Evolutionary conservation across 2,329 filamentous ascomycete genomes (phyloP).

Genomic region (Talaromyces albobiverticillius): DNA sequence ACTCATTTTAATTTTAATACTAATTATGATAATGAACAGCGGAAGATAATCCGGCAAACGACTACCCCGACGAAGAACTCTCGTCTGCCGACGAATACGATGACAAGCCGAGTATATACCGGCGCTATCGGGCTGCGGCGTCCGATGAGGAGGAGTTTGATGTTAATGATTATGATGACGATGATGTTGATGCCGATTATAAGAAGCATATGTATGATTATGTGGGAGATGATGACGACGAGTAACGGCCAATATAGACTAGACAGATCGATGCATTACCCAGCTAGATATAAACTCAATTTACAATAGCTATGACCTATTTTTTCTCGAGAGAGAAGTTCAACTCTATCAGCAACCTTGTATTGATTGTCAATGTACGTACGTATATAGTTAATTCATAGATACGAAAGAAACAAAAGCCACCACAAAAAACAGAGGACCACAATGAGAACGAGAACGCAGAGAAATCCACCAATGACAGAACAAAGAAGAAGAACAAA

Average conservation of each 20-base stretch:
- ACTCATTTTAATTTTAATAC: no score
- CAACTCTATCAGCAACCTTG: no score
- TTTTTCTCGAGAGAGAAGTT: no score
- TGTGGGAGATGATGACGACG: constrained; percentile 15
- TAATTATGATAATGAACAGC: constrained; percentile 28
- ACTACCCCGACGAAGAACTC: constrained; percentile 51
- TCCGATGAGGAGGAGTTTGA: constrained; percentile 48
- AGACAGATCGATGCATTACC: no score
- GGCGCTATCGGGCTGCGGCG: constrained; percentile 35
- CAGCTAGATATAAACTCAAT: no score
- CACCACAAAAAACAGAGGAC: background rate
- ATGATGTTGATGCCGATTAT: constrained; percentile 22
- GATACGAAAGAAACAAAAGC: background rate
- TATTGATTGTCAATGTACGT: no score
- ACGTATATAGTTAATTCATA: no score
- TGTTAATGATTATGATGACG: constrained; percentile 33
- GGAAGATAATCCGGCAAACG: constrained; percentile 50
- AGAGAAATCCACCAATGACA: constrained; percentile 2
- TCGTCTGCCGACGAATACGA: constrained; percentile 47
- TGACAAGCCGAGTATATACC: constrained; percentile 35
- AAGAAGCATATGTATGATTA: constrained; percentile 28
- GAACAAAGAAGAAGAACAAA: background rate
- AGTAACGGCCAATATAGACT: no score
- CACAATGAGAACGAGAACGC: background rate
- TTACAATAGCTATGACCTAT: no score